Evolutionary conservation across 805 yeast genomes (phyloP).

Genomic region (Hanseniaspora hatyaiensis): DNA sequence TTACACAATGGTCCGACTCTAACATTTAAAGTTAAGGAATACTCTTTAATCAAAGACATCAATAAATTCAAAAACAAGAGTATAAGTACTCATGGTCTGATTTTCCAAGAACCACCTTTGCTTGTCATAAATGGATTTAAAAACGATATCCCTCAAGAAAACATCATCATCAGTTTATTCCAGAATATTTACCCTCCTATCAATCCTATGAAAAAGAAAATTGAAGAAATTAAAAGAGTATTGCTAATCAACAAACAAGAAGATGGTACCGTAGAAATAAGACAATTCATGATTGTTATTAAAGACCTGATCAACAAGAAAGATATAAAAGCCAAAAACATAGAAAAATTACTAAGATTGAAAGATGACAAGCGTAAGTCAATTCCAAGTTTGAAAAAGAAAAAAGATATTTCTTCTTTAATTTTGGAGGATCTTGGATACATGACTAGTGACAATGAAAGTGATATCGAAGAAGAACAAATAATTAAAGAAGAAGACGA

Average conservation of each 20-base stretch:
- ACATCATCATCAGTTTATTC: slow-evolving; percentile 73
- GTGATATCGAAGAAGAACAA: slow-evolving; percentile 65
- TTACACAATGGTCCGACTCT: slow-evolving; percentile 93
- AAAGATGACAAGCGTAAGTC: slow-evolving; percentile 20
- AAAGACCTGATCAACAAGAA: slow-evolving; percentile 65
- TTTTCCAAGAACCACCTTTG: slow-evolving; percentile 59
- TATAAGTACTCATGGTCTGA: slow-evolving; percentile 53
- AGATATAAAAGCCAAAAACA: slow-evolving; percentile 54
- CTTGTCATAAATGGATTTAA: slow-evolving; percentile 85
- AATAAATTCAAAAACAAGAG: slow-evolving; percentile 66
- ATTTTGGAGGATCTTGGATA: slow-evolving; percentile 66
- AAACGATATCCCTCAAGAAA: slow-evolving; percentile 49
- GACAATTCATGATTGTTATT: slow-evolving; percentile 85
- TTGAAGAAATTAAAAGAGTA: slow-evolving; percentile 69
- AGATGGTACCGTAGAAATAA: slow-evolving; percentile 63
- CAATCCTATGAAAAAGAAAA: slow-evolving; percentile 69
- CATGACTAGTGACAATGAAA: slow-evolving; percentile 82
- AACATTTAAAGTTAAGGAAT: slow-evolving; percentile 64
- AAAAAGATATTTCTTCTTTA: slow-evolving; percentile 69
- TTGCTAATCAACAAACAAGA: slow-evolving; percentile 67
- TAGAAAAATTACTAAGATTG: slow-evolving; percentile 34
- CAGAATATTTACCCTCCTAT: slow-evolving; percentile 95
- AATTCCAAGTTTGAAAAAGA: slow-evolving; percentile 58
- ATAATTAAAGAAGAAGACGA: slow-evolving; percentile 42
- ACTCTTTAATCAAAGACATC: slow-evolving; percentile 75